Evolutionary conservation across 306 rosid genomes (phyloP), one percentile per base, ranked within the genome.

Genomic region (Hippophae rhamnoides): DNA sequence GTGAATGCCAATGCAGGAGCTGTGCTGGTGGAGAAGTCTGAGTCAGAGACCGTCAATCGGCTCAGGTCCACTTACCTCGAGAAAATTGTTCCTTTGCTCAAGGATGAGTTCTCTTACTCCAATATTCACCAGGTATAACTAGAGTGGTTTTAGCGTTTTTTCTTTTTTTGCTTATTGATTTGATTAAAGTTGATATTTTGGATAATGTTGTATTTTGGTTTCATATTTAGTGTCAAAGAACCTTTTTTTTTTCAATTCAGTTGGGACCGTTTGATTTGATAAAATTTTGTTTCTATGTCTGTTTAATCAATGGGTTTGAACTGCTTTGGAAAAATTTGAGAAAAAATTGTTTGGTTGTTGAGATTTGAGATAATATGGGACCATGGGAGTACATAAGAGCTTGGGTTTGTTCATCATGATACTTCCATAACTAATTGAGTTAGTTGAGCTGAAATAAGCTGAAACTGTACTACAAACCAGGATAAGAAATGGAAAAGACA

Each of bases 21-120:
- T 52, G 93, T 81, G 57, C 66, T 92, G 67, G 95, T 92, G 41
- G 99, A 88, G 79, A 92, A 85, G 71, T 61, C 92, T 7, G 99
- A 92, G 47, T 67, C 89, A 3, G 89, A 85, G 74, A 84, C 73
- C 42, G 63, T 72, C 69, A 40, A 26, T 41, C 79, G 99, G 61
- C 90, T 87, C 59, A 92, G 78, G 62, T 11, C 78, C 38, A 78
- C 75, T 54, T 92, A 92, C 81, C 67, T 40, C 26, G 85, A 83
- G 49, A 83, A 79, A 71, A 77, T 92, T 38, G 52, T 92, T 44
- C 99, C 95, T 18, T 46, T 79, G 78, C 99, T 92, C 59, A 77
- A 66, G 78, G 99, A 88, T 57, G 99, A 92, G 73, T 92, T 92
- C 71, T 79, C 87, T 26, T 92, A 92, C 77, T 47, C 56, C 57